Evolutionary conservation across 2,329 filamentous ascomycete species (phyloP), one percentile per base, ranked within the genome.

Genomic region (Pseudogymnoascus sp.): DNA sequence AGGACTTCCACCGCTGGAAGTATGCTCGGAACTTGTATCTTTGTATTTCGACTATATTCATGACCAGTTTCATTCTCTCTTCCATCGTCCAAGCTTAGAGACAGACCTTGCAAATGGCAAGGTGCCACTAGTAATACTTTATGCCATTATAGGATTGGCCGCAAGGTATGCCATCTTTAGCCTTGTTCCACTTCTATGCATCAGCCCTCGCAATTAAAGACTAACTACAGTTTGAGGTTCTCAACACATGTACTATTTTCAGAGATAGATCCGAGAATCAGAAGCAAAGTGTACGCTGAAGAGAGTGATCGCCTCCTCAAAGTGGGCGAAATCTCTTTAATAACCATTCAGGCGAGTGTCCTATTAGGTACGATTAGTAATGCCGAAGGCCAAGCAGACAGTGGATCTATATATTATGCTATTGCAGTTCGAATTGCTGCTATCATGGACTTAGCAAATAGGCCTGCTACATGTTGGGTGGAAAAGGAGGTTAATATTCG

Each of bases 331-430:
- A 70, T 77, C 14, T 74, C 73, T 4, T 62, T 78, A 16, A 69
- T 62, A 2, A 77, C 74, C 1, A 69, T 78, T 8, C 77, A 78
- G 66, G 75, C 75, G 4, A 76, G 75, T 44, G 72, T 79, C 4
- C 66, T 79, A 5, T 66, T 78, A 0, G 77, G 74, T 1, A 67
- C 69, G 0, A 64, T 68, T 36, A 73, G 73, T 2, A 71, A 74
- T 44, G 73, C 71, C 3, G 73, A 78, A 14, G 72, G 73, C 1
- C 69, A 78, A 14, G 70, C 73, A 5, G 70, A 69, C 0, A 68
- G 75, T 0, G 77, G 78, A 61, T 71, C 74, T 0, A 67, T 79
- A 14, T 77, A 74, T 64, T 78, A 78, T 59, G 69, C 71, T 10
- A 66, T 75, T 11, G 76, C 76, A 2, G 73, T 71, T 63, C 73